Evolutionary conservation across 768 basidiomycete species (phyloP).

Genomic region (Rhizopogon roseolus): DNA sequence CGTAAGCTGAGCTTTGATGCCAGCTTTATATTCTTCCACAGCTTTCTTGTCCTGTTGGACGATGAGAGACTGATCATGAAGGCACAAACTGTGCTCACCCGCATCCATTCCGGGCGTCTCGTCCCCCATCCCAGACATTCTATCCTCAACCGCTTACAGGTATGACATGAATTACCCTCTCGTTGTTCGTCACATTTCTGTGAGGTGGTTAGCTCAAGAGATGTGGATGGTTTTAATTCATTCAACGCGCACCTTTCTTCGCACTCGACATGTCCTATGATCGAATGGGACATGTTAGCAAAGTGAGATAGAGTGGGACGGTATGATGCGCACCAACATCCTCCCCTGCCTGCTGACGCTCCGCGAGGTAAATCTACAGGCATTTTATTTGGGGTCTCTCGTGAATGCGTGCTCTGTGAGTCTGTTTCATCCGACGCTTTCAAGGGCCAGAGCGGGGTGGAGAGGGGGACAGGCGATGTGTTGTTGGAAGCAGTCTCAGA

Average conservation of each 20-base stretch:
- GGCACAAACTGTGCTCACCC: conserved; percentile 40
- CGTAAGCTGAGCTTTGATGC: conserved; percentile 77
- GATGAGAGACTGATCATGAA: conserved; percentile 12
- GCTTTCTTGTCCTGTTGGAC: conserved; percentile 68
- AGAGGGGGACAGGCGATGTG: conserved; percentile 40
- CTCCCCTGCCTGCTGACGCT: conserved; percentile 60
- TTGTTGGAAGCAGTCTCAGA: conserved; percentile 39
- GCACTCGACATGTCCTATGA: conserved; percentile 74
- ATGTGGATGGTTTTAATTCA: not conserved
- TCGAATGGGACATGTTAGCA: conserved; percentile 5
- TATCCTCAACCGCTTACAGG: conserved; percentile 76
- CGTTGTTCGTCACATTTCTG: conserved; percentile 90
- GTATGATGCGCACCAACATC: conserved; percentile 62
- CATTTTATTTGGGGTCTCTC: conserved; percentile 43
- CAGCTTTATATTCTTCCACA: conserved; percentile 78
- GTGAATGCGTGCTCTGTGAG: conserved; percentile 13
- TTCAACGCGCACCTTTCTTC: conserved; percentile 62
- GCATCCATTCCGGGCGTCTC: conserved; percentile 86
- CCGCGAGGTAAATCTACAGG: conserved; percentile 48
- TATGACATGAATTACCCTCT: conserved; percentile 75
- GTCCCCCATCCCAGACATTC: conserved; percentile 84
- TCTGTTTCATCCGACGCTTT: conserved; percentile 30
- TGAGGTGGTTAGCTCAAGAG: not conserved
- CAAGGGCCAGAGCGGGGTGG: conserved; percentile 31
- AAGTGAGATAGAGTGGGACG: not conserved